Percentiles rank a stretch among this genome's conserved stretches.
phyloP scores from a whole-genome alignment of 2,329 filamentous ascomycete species.

The Aspergillus fijiensis region DNA sequence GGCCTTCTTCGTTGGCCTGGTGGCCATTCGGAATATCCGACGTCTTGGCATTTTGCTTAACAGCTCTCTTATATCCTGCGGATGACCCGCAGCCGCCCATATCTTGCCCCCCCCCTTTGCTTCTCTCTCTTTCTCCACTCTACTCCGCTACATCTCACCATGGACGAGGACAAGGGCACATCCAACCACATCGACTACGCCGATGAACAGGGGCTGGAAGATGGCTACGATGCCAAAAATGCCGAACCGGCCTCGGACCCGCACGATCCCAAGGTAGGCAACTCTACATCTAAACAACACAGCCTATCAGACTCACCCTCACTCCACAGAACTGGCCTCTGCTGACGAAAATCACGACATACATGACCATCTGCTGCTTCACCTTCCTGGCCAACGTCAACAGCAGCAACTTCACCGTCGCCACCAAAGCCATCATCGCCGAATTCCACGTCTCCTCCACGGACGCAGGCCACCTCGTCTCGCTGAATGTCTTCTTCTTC shows the following conservation, averaged over 20 bases:
- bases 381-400: slow-evolving; percentile 44
- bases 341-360: slow-evolving; percentile 26
- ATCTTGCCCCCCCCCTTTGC: not conserved
- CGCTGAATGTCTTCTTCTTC: slow-evolving; percentile 28
- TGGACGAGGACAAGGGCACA: slow-evolving; percentile 1
- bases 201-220: slow-evolving; percentile 1
- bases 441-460: slow-evolving; percentile 29
- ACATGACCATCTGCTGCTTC: slow-evolving; percentile 40
- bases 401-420: slow-evolving; percentile 41
- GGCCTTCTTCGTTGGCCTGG: not conserved
- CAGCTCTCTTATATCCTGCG: not conserved
- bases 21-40: not conserved
- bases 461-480: slow-evolving; percentile 25
- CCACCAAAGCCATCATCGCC: slow-evolving; percentile 31
- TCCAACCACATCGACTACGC: slow-evolving; percentile 7
- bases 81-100: not conserved
- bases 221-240: not conserved
- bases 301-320: not conserved
- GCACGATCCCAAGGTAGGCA: slow-evolving; percentile 22
- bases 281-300: no score
- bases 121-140: not conserved
- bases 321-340: slow-evolving; percentile 24
- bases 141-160: not conserved
- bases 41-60: not conserved
- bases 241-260: not conserved